Evolutionary conservation across 1,284 basidiomycete species (phyloP), one percentile per base, ranked within the genome.

Genomic region (Tilletia walkeri): DNA sequence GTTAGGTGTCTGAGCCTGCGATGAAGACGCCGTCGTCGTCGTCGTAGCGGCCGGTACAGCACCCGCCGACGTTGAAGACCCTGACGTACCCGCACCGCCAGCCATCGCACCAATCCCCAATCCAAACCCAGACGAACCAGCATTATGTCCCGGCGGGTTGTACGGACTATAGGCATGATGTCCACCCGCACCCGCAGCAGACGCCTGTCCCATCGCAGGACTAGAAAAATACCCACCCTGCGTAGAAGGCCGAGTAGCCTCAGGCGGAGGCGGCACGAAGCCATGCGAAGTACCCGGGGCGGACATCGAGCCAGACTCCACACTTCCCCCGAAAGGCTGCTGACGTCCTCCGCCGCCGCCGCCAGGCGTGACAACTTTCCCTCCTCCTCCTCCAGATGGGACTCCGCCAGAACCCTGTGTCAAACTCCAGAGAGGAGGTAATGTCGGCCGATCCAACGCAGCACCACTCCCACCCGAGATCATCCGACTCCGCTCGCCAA

Each of bases 181-280:
- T 30, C 24, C 24, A 30, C 24, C 24, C 24, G 24, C 24, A 30
- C 24, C 24, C 24, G 24, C 24, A 30, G 24, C 24, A 30, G 24
- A 30, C 1, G 24, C 24, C 24, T 30, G 24, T 2, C 24, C 24
- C 24, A 30, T 30, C 24, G 24, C 24, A 30, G 24, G 24, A 30
- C 24, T 30, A 30, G 24, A 30, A 61, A 61, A 61, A 34, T 61
- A 61, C 3, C 56, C 41, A 16, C 63, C 41, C 38, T 65, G 63
- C 38, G 63, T 45, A 1, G 63, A 65, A 5, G 63, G 41, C 10
- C 39, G 41, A 16, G 34, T 24, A 16, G 63, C 41, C n/a, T 41
- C 63, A 6, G 63, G 63, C 9, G 63, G 18, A 41, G 38, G n/a
- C 4, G 63, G 63, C 34, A 14, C 3, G 24, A n/a, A 65, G 5